Evolutionary conservation across 352 stramenopile genomes (phyloP).

Genomic region (Albugo candida): DNA sequence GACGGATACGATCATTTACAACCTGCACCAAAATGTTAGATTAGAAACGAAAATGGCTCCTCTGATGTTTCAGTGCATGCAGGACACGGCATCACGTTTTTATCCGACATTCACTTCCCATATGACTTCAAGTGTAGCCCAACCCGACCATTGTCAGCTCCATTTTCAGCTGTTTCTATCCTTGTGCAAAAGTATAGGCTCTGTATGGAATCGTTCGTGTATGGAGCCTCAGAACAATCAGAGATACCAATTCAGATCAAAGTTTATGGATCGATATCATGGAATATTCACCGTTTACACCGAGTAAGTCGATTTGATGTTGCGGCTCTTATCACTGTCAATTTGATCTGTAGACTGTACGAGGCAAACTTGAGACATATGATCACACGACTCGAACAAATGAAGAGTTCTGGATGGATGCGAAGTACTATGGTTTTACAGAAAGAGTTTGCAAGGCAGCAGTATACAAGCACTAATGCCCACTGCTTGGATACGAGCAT

Average conservation of each 20-base stretch:
- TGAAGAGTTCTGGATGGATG: too few species aligned
- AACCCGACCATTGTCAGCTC: conserved; percentile 2
- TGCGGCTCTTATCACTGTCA: too few species aligned
- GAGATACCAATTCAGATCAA: conserved; percentile 21
- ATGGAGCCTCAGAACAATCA: conserved; percentile 5
- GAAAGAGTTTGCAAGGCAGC: conserved; percentile 29
- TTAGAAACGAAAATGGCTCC: conserved; percentile 31
- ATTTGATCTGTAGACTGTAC: conserved; percentile 20
- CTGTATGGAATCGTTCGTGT: conserved; percentile 14
- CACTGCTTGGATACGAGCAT: background rate
- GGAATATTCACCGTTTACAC: conserved; percentile 48
- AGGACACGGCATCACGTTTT: conserved; percentile 21
- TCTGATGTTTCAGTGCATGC: conserved; percentile 23
- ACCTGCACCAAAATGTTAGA: conserved; percentile 20
- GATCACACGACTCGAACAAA: too few species aligned
- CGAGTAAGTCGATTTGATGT: conserved; percentile 21
- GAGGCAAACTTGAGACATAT: conserved; percentile 33
- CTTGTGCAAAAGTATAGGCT: conserved; percentile 27
- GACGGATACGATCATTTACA: conserved; percentile 40
- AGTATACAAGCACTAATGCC: background rate
- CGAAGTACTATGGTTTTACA: conserved; percentile 30
- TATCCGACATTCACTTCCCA: conserved; percentile 3
- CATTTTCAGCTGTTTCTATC: conserved; percentile 46
- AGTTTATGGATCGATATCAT: conserved; percentile 33
- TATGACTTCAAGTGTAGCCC: background rate